phyloP scores from a whole-genome alignment of 2,329 filamentous ascomycete species.

The Whalleya microplaca region DNA sequence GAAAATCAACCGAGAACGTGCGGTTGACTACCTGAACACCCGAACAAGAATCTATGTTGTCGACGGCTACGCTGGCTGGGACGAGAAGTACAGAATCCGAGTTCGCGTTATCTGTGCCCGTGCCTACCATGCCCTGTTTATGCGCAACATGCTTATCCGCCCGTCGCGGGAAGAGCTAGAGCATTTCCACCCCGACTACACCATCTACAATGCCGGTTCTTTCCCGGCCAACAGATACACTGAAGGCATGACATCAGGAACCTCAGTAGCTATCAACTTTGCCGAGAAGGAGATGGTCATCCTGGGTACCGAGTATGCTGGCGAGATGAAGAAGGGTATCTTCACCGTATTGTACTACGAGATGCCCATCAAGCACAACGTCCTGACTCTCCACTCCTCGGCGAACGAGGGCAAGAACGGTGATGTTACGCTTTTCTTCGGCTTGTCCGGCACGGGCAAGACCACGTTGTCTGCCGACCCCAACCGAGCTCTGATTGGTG shows the following conservation, averaged over 20 bases:
- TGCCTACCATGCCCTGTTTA: slow-evolving; percentile 99
- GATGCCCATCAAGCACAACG: slow-evolving; percentile 99
- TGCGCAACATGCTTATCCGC: slow-evolving; percentile 99
- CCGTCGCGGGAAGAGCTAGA: slow-evolving; percentile 89
- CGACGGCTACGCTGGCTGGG: slow-evolving; percentile 97
- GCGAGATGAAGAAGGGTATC: slow-evolving; percentile 97
- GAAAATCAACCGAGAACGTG: slow-evolving; percentile 99
- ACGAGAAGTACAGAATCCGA: slow-evolving; percentile 95
- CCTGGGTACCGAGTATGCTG: slow-evolving; percentile 96
- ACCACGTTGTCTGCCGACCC: slow-evolving; percentile 97
- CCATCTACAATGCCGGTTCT: slow-evolving; percentile 98
- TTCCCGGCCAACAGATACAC: slow-evolving; percentile 99
- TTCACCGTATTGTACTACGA: slow-evolving; percentile 99
- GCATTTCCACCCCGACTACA: slow-evolving; percentile 98
- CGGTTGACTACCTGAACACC: slow-evolving; percentile 98
- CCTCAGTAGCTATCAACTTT: slow-evolving; percentile 98
- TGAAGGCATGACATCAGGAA: slow-evolving; percentile 97
- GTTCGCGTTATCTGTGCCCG: slow-evolving; percentile 98
- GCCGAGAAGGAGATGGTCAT: slow-evolving; percentile 99
- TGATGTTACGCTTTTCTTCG: slow-evolving; percentile 99
- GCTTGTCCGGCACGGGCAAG: slow-evolving; percentile 97
- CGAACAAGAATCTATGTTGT: slow-evolving; percentile 98
- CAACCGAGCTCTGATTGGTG: slow-evolving; percentile 93
- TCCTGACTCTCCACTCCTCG: slow-evolving; percentile 96
- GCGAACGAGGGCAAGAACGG: slow-evolving; percentile 95